Conservation (phyloP, 1,139 yeast species). For the Arxiozyma telluris region DNA sequence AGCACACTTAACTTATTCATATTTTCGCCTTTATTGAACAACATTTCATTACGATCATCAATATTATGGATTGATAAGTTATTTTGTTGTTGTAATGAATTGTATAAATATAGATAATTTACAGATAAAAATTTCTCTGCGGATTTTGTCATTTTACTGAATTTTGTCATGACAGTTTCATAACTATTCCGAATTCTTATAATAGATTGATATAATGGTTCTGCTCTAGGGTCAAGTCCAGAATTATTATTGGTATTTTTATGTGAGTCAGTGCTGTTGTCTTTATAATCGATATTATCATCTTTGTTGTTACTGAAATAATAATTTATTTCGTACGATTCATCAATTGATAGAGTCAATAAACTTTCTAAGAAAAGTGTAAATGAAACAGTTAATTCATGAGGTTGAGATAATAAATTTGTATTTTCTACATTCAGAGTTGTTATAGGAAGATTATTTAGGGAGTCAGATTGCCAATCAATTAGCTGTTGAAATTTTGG, state of each 20-base stretch:
- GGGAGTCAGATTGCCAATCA: slow-evolving; percentile 66
- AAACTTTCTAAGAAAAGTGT: slow-evolving; percentile 68
- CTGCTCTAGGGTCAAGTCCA: slow-evolving; percentile 33
- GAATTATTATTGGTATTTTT: not conserved
- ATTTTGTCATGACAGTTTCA: slow-evolving; percentile 66
- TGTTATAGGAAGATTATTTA: slow-evolving; percentile 38
- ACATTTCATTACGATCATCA: slow-evolving; percentile 1
- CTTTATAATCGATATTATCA: not conserved
- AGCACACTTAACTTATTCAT: slow-evolving; percentile 18
- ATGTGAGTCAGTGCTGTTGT: not conserved
- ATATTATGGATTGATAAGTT: slow-evolving; percentile 5
- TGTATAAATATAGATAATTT: slow-evolving; percentile 43
- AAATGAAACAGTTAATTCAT: slow-evolving; percentile 69
- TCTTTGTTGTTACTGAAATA: not conserved
- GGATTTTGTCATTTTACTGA: slow-evolving; percentile 45
- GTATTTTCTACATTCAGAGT: slow-evolving; percentile 20
- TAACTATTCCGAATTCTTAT: slow-evolving; percentile 66
- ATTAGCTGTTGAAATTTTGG: slow-evolving; percentile 73
- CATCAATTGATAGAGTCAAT: slow-evolving; percentile 37
- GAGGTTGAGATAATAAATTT: slow-evolving; percentile 40
- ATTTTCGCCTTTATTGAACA: not conserved
- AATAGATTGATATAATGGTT: slow-evolving; percentile 66
- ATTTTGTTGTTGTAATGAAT: slow-evolving; percentile 23
- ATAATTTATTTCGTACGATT: not conserved
- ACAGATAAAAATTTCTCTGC: slow-evolving; percentile 68